A percentile compares a stretch with the other conserved stretches of the same genome.
Conservation (phyloP, 768 basidiomycete genomes). For the Cantharellus anzutake region DNA sequence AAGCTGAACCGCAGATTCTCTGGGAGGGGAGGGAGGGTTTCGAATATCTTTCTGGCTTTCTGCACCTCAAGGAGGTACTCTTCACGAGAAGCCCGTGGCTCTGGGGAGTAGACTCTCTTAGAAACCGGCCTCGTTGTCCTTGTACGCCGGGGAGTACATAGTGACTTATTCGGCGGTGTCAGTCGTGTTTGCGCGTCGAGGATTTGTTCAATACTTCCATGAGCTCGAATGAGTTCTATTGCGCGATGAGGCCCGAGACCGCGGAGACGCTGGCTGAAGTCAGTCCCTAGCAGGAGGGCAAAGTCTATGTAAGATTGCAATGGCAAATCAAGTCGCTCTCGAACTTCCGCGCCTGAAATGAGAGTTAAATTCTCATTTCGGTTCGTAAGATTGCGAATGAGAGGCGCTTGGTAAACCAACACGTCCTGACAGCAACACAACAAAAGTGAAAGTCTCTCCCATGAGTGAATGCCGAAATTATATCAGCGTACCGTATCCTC, state of each 20-base stretch:
- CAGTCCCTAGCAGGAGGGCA: slow-evolving; percentile 72
- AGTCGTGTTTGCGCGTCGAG: slow-evolving; percentile 19
- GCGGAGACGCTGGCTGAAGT: slow-evolving; percentile 72
- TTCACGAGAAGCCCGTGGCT: slow-evolving; percentile 7
- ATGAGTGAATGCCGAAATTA: slow-evolving; percentile 8
- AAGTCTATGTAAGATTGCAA: slow-evolving; percentile 58
- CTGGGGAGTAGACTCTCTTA: not conserved
- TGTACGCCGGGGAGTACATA: not conserved
- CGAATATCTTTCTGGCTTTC: slow-evolving; percentile 43
- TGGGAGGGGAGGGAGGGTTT: slow-evolving; percentile 45
- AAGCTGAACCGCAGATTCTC: not conserved
- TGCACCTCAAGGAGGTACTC: slow-evolving; percentile 48
- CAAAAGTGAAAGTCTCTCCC: not conserved
- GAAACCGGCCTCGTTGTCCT: not conserved
- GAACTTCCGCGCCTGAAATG: slow-evolving; percentile 46
- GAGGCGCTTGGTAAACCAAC: slow-evolving; percentile 60
- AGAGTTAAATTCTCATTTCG: slow-evolving; percentile 38
- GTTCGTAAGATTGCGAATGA: slow-evolving; percentile 58
- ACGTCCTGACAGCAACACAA: slow-evolving; percentile 36
- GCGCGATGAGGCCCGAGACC: slow-evolving; percentile 65
- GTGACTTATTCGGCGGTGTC: not conserved
- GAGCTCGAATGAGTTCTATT: slow-evolving; percentile 49
- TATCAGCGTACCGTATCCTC: slow-evolving; percentile 54
- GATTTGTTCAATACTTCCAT: slow-evolving; percentile 56
- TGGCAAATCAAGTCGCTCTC: slow-evolving; percentile 35